phyloP scores from a whole-genome alignment of 176 grass and related monocot genomes.

The Ampelocalamus luodianensis region DNA sequence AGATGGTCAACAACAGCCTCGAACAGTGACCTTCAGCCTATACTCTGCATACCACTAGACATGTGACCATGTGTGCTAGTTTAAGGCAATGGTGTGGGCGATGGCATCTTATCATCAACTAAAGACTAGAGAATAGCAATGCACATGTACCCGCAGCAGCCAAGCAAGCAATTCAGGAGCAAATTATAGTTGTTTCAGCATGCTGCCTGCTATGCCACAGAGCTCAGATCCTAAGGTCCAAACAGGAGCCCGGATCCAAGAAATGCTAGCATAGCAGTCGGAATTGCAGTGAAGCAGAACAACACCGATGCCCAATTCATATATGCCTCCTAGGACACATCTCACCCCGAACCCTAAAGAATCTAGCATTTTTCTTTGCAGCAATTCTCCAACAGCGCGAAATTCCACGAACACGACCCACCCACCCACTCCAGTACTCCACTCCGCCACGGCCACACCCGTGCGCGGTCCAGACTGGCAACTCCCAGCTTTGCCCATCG shows the following conservation, averaged over 20 bases:
- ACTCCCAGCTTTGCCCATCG: conserved; percentile 38
- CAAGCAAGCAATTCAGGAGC: not conserved
- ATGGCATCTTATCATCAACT: not conserved
- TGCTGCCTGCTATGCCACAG: not conserved
- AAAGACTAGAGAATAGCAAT: not conserved
- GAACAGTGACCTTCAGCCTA: not conserved
- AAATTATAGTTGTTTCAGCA: not conserved
- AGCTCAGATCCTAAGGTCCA: not conserved
- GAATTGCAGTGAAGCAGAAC: not conserved
- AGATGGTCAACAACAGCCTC: not conserved
- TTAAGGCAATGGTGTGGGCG: not conserved
- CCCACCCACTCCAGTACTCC: not conserved
- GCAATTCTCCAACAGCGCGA: not conserved
- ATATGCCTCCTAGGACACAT: not conserved
- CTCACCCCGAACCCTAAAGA: not conserved
- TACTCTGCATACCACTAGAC: not conserved
- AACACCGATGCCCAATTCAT: conserved; percentile 15
- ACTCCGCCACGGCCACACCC: conserved; percentile 12
- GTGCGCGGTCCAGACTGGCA: conserved; percentile 58
- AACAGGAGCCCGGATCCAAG: not conserved
- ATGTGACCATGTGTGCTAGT: not conserved
- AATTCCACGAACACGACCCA: conserved; percentile 30
- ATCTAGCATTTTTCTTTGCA: not conserved
- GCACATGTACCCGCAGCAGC: not conserved
- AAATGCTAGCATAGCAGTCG: not conserved